Evolutionary conservation across 768 basidiomycete genomes (phyloP), one percentile per base, ranked within the genome.

Genomic region (Pleurotus giganteus): DNA sequence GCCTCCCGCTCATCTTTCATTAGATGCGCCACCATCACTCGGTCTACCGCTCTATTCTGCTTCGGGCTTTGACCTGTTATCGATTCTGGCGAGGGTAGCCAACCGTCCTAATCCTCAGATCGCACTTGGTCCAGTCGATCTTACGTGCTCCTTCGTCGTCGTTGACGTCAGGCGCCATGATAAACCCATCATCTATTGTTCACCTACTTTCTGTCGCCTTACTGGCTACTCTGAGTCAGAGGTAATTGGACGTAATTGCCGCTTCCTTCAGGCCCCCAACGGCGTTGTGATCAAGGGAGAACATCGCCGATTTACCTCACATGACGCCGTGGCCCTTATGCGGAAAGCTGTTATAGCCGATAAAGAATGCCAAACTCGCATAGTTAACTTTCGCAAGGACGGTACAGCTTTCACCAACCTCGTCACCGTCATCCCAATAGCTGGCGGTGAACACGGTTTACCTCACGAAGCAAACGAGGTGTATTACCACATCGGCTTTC

Each of bases 401-500:
- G 92, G 94, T 7, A 72, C 77, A 19, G 82, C 93, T 1, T 98
- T 98, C 70, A 84, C 91, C 71, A 99, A 98, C 66, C 84, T 96
- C 54, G 85, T 98, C 59, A 90, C 90, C 21, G 81, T 98, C 63
- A 89, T 98, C 32, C 96, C 97, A 15, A 80, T 98, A 56, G 66
- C 76, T 0, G 91, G 88, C 6, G 90, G 83, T 17, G 77, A 74
- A 62, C 55, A 60, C 54, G 70, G 77, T 66, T 64, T 60, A 27
- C 37, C 71, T 59, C 77, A 83, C 39, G 86, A 85, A 59, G 77
- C 78, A 32, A 82, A 84, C 52, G 88, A 95, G 42, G 78, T 91
- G 36, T 85, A 83, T 7, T 96, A 89, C 66, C 88, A 91, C 63
- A 87, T 99, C 47, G 97, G 97, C 0, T 98, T 99, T 76, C 89